Evolutionary conservation across 2,329 filamentous ascomycete genomes (phyloP), one percentile per base, ranked within the genome.

Genomic region (Pestalotiopsis sp.): DNA sequence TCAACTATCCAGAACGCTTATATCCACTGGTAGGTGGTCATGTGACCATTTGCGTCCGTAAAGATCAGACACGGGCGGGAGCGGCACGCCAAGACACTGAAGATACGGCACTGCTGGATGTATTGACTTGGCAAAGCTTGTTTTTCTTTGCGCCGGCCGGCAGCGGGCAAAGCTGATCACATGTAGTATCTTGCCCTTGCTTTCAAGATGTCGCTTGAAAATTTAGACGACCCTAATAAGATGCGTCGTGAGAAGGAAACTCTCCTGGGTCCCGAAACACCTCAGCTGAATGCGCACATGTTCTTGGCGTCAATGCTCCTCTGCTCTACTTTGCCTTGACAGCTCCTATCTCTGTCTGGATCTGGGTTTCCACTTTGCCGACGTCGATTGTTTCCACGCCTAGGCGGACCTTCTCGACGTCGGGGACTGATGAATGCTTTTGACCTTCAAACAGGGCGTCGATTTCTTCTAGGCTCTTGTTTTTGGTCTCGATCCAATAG

Each of bases 401-500:
- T n/a, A 52, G 11, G 17, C 57, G 57, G 23, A 69, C 68, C 23
- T 58, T 41, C 38, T 67, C 68, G 2, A 69, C 65, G 3, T 69
- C 66, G 6, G 68, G 68, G 2, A 64, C 59, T 11, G 62, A 45
- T 4, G 68, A 66, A 25, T 67, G 68, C 27, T 68, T 69, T 14
- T 65, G 27, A 6, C 68, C 68, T 39, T 68, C 66, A 13, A 69
- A 69, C 13, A 69, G 9, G 1, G 66, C 70, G 20, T 74, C 73
- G 60, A 81, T 80, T 68, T 82, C 79, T 65, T 81, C 79, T 12
- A 81, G 71, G 1, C 79, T 79, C 69, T 75, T 80, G 12, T 77
- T 78, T 57, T 80, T 80, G 1, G 80, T 81, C 71, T 81, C 80
- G 5, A 81, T 77, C 78, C 78, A 81, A 66, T 73, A 78, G 55